These are phyloP conservation scores for Pleurotus cornucopiae DNA, from an alignment of 768 basidiomycete genomes.

Conservation along the genomic window DNA sequence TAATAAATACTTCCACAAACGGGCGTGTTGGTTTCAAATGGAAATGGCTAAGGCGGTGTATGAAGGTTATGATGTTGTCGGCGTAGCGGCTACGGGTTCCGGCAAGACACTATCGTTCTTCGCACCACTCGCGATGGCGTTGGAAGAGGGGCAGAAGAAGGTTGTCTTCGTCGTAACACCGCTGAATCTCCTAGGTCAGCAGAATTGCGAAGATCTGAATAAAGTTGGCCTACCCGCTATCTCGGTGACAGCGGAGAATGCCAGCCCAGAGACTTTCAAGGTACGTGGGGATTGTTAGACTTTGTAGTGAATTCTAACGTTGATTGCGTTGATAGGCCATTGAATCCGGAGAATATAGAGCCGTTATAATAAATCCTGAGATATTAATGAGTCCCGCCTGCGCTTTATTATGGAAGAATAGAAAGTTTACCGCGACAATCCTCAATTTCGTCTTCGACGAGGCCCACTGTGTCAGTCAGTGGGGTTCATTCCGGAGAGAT, in stretches of 20 bases:
- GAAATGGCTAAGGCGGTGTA: slow-evolving; percentile 10
- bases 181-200: slow-evolving; percentile 25
- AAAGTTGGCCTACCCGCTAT: slow-evolving; percentile 15
- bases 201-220: slow-evolving; percentile 17
- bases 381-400: slow-evolving; percentile 16
- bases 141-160: slow-evolving; percentile 13
- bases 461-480: slow-evolving; percentile 34
- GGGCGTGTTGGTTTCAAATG: slow-evolving; percentile 15
- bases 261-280: slow-evolving; percentile 12
- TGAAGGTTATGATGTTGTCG: slow-evolving; percentile 15
- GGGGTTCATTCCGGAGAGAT: slow-evolving; percentile 31
- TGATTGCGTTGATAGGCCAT: slow-evolving; percentile 17
- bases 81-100: slow-evolving; percentile 14
- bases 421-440: slow-evolving; percentile 15
- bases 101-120: slow-evolving; percentile 19
- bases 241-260: slow-evolving; percentile 14
- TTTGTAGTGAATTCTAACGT: background rate
- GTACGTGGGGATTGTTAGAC: slow-evolving; percentile 1
- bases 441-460: slow-evolving; percentile 32
- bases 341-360: slow-evolving; percentile 16
- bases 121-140: slow-evolving; percentile 15
- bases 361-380: slow-evolving; percentile 25
- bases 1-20: slow-evolving; percentile 12
- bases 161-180: slow-evolving; percentile 23
- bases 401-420: slow-evolving; percentile 17